phyloP scores from a whole-genome alignment of 2,329 filamentous ascomycete genomes.

The Beauveria scarabaeidicola region DNA sequence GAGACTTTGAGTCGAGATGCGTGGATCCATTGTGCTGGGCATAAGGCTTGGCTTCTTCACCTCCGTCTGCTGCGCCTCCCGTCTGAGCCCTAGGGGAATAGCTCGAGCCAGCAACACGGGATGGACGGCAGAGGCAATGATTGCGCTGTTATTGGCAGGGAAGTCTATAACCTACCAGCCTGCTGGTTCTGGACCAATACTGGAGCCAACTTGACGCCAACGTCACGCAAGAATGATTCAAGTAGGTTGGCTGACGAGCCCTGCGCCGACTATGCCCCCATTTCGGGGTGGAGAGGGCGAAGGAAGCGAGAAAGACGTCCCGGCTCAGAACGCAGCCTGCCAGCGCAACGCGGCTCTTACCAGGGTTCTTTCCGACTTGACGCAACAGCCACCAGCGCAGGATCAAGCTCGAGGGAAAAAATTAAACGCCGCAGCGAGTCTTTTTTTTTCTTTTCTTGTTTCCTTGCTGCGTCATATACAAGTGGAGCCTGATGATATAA shows the following conservation, averaged over 20 bases:
- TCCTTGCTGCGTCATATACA: not conserved
- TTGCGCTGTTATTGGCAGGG: not conserved
- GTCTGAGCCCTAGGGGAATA: not conserved
- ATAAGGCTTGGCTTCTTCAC: not conserved
- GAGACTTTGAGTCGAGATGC: not conserved
- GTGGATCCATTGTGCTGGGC: not conserved
- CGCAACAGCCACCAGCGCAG: constrained; percentile 7
- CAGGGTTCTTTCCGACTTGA: not conserved
- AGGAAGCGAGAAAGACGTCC: not conserved
- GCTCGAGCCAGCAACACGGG: not conserved
- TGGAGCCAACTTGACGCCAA: not conserved
- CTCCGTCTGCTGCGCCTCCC: not conserved
- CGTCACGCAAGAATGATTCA: not conserved
- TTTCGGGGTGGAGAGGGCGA: not conserved
- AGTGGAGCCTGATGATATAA: too few relatives aligned
- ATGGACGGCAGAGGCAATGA: not conserved
- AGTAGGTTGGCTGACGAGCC: not conserved
- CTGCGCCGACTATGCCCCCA: not conserved
- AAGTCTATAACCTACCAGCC: not conserved
- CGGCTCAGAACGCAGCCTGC: constrained; percentile 7
- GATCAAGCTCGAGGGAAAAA: not conserved
- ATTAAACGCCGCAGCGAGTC: not conserved
- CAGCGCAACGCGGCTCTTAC: not conserved
- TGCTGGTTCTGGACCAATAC: not conserved
- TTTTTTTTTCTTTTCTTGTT: not conserved